Base-by-base conservation (phyloP, 257 asterid genomes). In the Lycium ferocissimum region DNA sequence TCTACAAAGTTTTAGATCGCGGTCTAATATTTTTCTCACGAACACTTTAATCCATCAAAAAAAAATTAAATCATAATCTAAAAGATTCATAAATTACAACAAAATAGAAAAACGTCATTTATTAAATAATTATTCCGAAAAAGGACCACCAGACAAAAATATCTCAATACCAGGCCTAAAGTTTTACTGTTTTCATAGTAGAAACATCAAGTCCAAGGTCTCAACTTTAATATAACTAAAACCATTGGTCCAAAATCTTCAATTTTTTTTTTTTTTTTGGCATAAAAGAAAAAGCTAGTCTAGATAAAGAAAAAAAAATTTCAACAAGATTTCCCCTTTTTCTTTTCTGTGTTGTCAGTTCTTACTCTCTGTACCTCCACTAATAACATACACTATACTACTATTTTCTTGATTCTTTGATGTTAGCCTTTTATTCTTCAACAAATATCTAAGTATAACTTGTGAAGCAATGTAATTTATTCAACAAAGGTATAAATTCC, bases 241-340 rank as follows among this genome's bases (percentile, higher is more conserved):
- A 49, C 33, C 61, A 75, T 13, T 75, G 62, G 81, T 20, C 81
- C 59, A 70, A 70, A 51, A 14, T 76, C 45, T 49, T 76, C 20
- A 38, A n/a, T n/a, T 20, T 2, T 45, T n/a, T 72, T n/a, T 73
- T 9, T 17, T 70, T 3, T n/a, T 45, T 26, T 26, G 33, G 3
- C 35, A 73, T 47, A 73, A 20, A 20, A 76, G n/a, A 51, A 51
- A 26, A 76, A 76, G 62, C 15, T 76, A 26, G 7, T 51, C 22
- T 76, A 76, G 82, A 76, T 76, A 76, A 76, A 76, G 47, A 76
- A 63, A 76, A 76, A 76, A 51, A 76, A 76, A 22, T 51, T 51
- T 76, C 47, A 76, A 14, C 82, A 26, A 53, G 17, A 9, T 53
- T 22, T 78, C 65, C 26, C 40, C 15, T 53, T 51, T 78, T 73